Conservation (phyloP, 2,329 filamentous ascomycete species). For the Penicillium sp. region DNA sequence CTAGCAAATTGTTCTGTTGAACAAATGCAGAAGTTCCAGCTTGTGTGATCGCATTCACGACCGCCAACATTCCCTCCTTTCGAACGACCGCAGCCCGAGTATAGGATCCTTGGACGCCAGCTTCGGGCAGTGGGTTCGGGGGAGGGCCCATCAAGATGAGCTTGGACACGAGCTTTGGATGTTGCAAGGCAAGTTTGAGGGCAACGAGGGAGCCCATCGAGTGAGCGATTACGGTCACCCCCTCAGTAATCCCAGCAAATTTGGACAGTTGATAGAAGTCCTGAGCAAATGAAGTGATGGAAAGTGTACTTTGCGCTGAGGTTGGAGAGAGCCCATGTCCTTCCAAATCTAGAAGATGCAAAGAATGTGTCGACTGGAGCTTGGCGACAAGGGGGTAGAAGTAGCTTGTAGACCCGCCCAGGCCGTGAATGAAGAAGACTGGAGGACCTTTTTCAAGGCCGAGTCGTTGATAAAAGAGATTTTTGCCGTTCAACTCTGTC, state of each 20-base stretch:
- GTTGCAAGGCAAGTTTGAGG: slow-evolving; percentile 41
- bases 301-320: slow-evolving; percentile 44
- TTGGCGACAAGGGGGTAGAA: slow-evolving; percentile 49
- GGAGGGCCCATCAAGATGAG: slow-evolving; percentile 54
- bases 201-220: slow-evolving; percentile 56
- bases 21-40: slow-evolving; percentile 41
- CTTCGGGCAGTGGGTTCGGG: slow-evolving; percentile 46
- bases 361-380: slow-evolving; percentile 31
- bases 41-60: slow-evolving; percentile 43
- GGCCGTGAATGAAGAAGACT: slow-evolving; percentile 43
- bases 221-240: slow-evolving; percentile 52
- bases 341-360: slow-evolving; percentile 57
- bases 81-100: slow-evolving; percentile 46
- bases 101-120: slow-evolving; percentile 30
- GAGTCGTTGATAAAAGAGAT: not conserved
- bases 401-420: slow-evolving; percentile 51
- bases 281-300: slow-evolving; percentile 46
- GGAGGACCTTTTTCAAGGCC: not conserved
- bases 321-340: slow-evolving; percentile 59
- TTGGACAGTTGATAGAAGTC: slow-evolving; percentile 47
- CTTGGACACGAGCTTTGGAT: slow-evolving; percentile 45
- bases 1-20: slow-evolving; percentile 42
- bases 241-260: slow-evolving; percentile 29
- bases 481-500: not conserved
- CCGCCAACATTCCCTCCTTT: slow-evolving; percentile 46